Conservation (phyloP, 768 basidiomycete genomes). For the Punctularia strigosozonata region DNA sequence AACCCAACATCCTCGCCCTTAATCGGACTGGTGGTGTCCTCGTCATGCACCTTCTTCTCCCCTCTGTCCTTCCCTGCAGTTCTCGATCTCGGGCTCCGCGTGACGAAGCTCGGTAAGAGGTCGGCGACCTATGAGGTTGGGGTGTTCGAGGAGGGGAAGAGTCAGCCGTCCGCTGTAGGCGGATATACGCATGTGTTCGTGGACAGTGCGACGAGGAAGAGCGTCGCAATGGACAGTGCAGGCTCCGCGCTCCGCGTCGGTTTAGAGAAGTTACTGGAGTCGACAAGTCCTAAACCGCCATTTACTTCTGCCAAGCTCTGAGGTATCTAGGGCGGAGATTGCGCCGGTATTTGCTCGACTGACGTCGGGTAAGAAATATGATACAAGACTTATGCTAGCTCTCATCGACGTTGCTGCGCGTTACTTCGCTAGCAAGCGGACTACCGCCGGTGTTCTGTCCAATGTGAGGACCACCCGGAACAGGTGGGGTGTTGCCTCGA, state of each 20-base stretch:
- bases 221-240: constrained; percentile 40
- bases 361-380: no score
- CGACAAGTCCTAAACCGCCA: no score
- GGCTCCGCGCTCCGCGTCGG: constrained; percentile 29
- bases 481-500: no score
- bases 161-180: constrained; percentile 29
- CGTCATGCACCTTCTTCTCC: constrained; percentile 65
- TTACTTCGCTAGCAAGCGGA: no score
- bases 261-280: constrained; percentile 30
- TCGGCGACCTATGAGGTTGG: constrained; percentile 76
- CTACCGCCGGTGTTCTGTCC: no score
- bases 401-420: no score
- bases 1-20: constrained; percentile 34
- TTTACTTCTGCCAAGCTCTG: no score
- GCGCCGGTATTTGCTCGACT: no score
- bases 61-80: constrained; percentile 66
- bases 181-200: constrained; percentile 84
- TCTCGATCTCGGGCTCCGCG: constrained; percentile 58
- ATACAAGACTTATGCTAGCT: no score
- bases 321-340: no score
- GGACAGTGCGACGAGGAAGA: constrained; percentile 44
- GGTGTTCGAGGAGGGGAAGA: constrained; percentile 40
- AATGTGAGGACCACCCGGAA: no score
- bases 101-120: constrained; percentile 55
- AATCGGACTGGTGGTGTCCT: constrained; percentile 74